Evolutionary conservation across 2,329 filamentous ascomycete species (phyloP).

Genomic region (Xylariomycetidae sp.): DNA sequence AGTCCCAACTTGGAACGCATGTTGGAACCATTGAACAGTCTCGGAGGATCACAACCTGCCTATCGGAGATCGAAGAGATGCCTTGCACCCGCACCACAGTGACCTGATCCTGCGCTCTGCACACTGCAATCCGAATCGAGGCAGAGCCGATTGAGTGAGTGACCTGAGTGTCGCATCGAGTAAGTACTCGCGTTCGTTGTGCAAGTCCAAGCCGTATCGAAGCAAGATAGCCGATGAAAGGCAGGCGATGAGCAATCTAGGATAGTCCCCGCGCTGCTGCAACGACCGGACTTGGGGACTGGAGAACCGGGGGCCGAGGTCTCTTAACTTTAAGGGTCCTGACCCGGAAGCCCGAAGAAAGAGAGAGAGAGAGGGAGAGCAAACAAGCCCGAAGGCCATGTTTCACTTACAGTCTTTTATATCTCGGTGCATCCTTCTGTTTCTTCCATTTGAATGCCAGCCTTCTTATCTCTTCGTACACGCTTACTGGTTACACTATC

Average conservation of each 20-base stretch:
- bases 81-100: background rate
- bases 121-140: background rate
- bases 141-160: background rate
- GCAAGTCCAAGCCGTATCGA: too few relatives aligned
- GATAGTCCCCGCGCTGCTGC: background rate
- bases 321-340: constrained; percentile 4
- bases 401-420: background rate
- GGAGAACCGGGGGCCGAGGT: constrained; percentile 13
- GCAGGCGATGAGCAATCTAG: background rate
- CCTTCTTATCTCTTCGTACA: background rate
- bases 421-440: background rate
- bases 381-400: constrained; percentile 1
- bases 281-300: background rate
- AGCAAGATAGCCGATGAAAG: too few relatives aligned
- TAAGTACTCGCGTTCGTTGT: background rate
- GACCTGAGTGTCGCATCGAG: background rate
- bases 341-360: constrained; percentile 7
- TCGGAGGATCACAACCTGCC: too few relatives aligned
- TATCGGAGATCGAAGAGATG: too few relatives aligned
- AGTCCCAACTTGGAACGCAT: too few relatives aligned
- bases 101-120: background rate
- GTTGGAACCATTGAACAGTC: too few relatives aligned
- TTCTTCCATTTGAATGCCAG: background rate
- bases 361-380: background rate
- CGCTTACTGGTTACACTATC: background rate